Evolutionary conservation across 192 early-diverging fungal genomes (phyloP), one percentile per base, ranked within the genome.

Genomic region (Backusella psychrophila): DNA sequence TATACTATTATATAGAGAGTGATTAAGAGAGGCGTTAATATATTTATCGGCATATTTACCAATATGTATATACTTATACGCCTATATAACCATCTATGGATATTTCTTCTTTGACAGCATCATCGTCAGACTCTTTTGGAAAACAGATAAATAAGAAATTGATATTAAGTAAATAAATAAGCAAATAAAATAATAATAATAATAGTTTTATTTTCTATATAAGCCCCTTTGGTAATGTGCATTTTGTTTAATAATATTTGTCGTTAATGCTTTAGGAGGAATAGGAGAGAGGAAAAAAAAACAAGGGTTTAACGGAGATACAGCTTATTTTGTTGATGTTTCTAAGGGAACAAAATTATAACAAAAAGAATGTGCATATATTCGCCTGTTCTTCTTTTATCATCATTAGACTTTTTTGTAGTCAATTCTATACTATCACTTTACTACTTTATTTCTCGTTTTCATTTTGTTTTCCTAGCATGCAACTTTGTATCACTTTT

Each of bases 141-240:
- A 63, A 63, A 63, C 56, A 63, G 56, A 26, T 29, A 63, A 63
- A 63, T 63, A 63, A 26, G 56, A 63, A 63, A 63, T 63, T 29
- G 56, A 63, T 44, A 29, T 26, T 11, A 63, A 63, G 56, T 63
- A 63, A 63, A 63, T 29, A 63, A 59, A 26, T 59, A 59, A 59
- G 23, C 23, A 59, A 26, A 63, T 63, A 63, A 63, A 29, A 29
- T 63, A 63, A 29, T 59, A 56, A 29, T 59, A 56, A 56, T 59
- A 59, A 59, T 23, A 59, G 56, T 63, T 29, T 63, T 63, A 63
- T 63, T 63, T 59, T 63, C 56, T 63, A 63, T 63, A 63, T 63
- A 63, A 63, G n/a, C 56, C 56, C 56, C 56, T 63, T 63, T 63
- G 56, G 56, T 63, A 29, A 63, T 63, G 56, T 63, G 26, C 56